A percentile compares a stretch with the other conserved stretches of the same genome.
phyloP scores from a whole-genome alignment of 345 rosid genomes.

The Salix exigua region DNA sequence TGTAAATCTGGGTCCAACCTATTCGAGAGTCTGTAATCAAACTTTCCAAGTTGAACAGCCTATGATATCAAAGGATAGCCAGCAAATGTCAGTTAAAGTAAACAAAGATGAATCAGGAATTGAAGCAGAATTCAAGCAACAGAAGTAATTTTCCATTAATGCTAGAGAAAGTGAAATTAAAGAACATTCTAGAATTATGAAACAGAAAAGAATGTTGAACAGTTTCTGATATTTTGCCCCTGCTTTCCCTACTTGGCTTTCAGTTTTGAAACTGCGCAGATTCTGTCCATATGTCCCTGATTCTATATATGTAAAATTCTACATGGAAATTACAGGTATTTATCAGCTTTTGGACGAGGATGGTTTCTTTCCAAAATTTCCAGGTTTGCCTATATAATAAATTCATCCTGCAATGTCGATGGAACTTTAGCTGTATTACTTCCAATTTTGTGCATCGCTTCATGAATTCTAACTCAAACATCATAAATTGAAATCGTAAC shows the following conservation, averaged over 20 bases:
- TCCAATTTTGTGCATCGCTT: neutral
- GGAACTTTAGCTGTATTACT: neutral
- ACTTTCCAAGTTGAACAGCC: constrained; percentile 87
- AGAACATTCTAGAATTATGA: neutral
- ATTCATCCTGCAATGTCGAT: neutral
- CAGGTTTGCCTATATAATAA: neutral
- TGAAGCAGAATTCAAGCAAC: constrained; percentile 2
- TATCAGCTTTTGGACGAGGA: neutral
- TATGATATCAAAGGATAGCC: constrained; percentile 26
- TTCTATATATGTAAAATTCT: neutral
- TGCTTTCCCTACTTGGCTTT: neutral
- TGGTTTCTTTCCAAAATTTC: neutral
- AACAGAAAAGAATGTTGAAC: neutral
- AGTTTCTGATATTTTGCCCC: neutral
- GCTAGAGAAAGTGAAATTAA: neutral
- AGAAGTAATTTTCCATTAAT: neutral
- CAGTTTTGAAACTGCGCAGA: neutral
- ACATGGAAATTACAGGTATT: neutral
- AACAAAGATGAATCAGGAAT: neutral
- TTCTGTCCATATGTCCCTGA: neutral
- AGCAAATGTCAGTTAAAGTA: constrained; percentile 1
- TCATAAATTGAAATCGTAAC: neutral
- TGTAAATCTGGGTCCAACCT: constrained; percentile 62
- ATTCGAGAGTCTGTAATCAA: constrained; percentile 87
- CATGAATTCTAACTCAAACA: neutral